A percentile compares a stretch with the other conserved stretches of the same genome.
These are phyloP conservation scores for Aspergillus hiratsukae DNA, from an alignment of 2,329 filamentous ascomycete species.

Conservation along the genomic window DNA sequence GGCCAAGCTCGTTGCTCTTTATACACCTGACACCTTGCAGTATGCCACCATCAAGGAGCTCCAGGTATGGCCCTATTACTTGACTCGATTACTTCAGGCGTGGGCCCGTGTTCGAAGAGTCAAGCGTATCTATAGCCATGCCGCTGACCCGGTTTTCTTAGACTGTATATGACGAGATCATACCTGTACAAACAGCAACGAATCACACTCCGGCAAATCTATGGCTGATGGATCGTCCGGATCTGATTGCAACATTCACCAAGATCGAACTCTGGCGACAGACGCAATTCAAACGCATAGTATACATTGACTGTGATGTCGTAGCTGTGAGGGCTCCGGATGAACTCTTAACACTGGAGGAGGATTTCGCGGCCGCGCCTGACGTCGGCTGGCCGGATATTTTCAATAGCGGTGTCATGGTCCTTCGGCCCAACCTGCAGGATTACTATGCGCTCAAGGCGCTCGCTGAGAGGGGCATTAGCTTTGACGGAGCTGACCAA, in stretches of 20 bases:
- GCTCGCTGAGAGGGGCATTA: slow-evolving; percentile 80
- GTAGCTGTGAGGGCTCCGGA: slow-evolving; percentile 88
- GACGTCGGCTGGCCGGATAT: slow-evolving; percentile 98
- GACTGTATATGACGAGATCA: slow-evolving; percentile 81
- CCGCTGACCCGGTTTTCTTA: slow-evolving; percentile 38
- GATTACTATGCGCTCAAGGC: slow-evolving; percentile 82
- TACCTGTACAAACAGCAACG: slow-evolving; percentile 74
- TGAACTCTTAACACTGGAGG: slow-evolving; percentile 72
- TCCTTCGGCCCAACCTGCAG: slow-evolving; percentile 75
- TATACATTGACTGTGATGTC: slow-evolving; percentile 92
- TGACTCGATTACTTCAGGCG: not conserved
- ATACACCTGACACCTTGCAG: slow-evolving; percentile 76
- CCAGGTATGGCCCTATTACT: slow-evolving; percentile 49
- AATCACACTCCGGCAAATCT: slow-evolving; percentile 78
- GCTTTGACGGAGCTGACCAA: slow-evolving; percentile 96
- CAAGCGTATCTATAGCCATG: not conserved
- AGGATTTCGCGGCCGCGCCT: slow-evolving; percentile 67
- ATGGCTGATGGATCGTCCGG: slow-evolving; percentile 83
- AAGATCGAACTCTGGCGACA: slow-evolving; percentile 95
- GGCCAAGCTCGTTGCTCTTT: slow-evolving; percentile 79
- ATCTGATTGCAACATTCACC: slow-evolving; percentile 89
- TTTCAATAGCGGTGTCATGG: slow-evolving; percentile 98
- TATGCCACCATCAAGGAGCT: slow-evolving; percentile 72
- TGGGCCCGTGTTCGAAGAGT: slow-evolving; percentile 3
- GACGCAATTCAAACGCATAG: slow-evolving; percentile 82